Base-by-base conservation (phyloP, 768 basidiomycete genomes). In the Lentinus tigrinus region DNA sequence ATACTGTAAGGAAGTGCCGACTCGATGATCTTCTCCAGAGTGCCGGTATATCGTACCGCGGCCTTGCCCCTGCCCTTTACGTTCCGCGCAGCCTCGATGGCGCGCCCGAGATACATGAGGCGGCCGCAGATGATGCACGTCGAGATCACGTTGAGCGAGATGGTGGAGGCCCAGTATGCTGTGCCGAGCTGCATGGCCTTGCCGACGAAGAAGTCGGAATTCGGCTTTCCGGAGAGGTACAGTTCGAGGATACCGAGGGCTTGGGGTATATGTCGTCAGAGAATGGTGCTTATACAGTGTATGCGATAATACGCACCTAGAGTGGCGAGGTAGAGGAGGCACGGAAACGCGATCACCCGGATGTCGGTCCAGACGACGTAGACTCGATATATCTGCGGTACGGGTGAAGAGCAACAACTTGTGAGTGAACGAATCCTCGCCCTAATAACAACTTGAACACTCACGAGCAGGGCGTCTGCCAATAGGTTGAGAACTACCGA, bases 391-490 rank as follows among this genome's bases (percentile, higher is more conserved):
- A 78, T 67, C 77, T 78, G 56, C 11, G 28, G 5, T 55, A 28
- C 38, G 24, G 21, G 43, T 42, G 44, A 52, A 16, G 39, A 8
- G 9, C 8, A 16, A 16, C 36, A 37, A 37, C 16, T 16, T 16
- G 36, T 37, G 9, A 37, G 36, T 37, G 9, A 37, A n/a, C n/a
- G n/a, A n/a, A n/a, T n/a, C n/a, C n/a, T n/a, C n/a, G n/a, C n/a
- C n/a, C n/a, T 34, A 24, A 16, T 23, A 1, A 13, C 31, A 11
- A 48, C 14, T 14, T 34, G 19, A 4, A 36, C 6, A 26, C 73
- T 46, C 51, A 79, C 78, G 61, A 79, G 67, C 43, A 78, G 52
- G 1, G 63, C 78, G 36, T 78, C 76, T 7, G 71, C 71, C 61
- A 78, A 55, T 10, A 75, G 63, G 6, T 77, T 73, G 31, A 59